phyloP scores from a whole-genome alignment of 768 basidiomycete genomes.

The Kwoniella bestiolae region DNA sequence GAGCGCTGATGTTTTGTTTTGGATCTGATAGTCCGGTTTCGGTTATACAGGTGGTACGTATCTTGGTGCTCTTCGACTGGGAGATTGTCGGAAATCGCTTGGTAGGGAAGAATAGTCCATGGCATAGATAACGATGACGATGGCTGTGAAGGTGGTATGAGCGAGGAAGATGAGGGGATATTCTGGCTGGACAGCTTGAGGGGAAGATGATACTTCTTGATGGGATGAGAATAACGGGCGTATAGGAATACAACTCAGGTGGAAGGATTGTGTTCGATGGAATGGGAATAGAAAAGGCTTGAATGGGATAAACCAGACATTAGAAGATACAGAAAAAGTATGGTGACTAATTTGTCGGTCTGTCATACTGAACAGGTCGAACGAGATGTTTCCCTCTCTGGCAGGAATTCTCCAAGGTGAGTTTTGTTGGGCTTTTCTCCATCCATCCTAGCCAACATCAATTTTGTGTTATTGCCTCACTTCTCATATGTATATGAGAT shows the following conservation, averaged over 20 bases:
- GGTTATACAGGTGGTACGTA: conserved; percentile 67
- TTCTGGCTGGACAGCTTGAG: no score
- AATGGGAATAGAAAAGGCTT: not conserved
- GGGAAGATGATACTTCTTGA: no score
- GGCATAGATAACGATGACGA: no score
- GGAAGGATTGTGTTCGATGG: no score
- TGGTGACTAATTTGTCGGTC: not conserved
- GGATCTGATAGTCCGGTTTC: conserved; percentile 68
- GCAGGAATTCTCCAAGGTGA: conserved; percentile 67
- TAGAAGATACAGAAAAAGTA: no score
- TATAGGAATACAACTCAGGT: no score
- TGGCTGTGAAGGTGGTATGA: not conserved
- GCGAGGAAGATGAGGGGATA: no score
- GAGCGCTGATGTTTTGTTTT: conserved; percentile 6
- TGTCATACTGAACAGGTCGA: conserved; percentile 63
- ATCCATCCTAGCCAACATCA: no score
- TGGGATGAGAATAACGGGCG: no score
- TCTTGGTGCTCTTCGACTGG: not conserved
- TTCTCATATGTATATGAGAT: no score
- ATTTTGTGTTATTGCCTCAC: no score
- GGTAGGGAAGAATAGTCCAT: no score
- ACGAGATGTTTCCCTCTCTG: conserved; percentile 88
- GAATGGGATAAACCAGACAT: not conserved
- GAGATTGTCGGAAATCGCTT: not conserved
- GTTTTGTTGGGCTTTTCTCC: conserved; percentile 1